Base-by-base conservation (phyloP, 495 filamentous ascomycete genomes). In the Annulohypoxylon moriforme region DNA sequence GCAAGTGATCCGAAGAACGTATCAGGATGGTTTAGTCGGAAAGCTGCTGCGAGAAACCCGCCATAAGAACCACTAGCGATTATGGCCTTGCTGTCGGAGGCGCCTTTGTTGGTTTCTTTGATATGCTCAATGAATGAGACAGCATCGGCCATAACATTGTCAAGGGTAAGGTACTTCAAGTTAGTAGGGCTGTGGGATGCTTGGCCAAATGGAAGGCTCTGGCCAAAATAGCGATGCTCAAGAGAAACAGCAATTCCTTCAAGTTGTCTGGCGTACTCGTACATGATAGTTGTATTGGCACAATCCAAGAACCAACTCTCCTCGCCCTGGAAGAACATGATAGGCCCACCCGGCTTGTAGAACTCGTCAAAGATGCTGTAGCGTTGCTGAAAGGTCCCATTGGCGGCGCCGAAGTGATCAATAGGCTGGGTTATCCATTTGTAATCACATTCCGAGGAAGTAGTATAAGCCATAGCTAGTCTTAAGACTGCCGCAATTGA, bases 161-260 rank as follows among this genome's bases (percentile, higher is more conserved):
- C 66, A 0, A 69, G 36, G 13, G 66, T 69, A 14, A 69, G 66
- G n/a, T 42, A 61, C 16, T 47, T 57, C 56, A 61, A 57, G 22
- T n/a, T 63, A 25, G 24, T 63, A 14, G 47, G 47, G n/a, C 33
- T 46, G 18, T 53, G 66, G 16, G 34, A 56, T 8, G 24, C 22
- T 22, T 62, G 25, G 7, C 42, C 59, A 24, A 55, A 69, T 9
- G 66, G 56, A 5, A 61, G 56, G 49, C 66, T 69, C 24, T 61
- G 44, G 25, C 66, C 66, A 34, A 69, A 69, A 36, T 61, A 69
- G 24, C 66, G 57, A 34, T 69, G 66, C n/a, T 69, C 66, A 7
- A 69, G 50, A n/a, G 47, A 55, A 4, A 69, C 49, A 3, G 57
- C 66, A 22, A 69, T 9, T 7, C 56, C 66, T 1, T 59, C 66